Conservation (phyloP, 106 monocot species). For the Triglochin maritima region DNA sequence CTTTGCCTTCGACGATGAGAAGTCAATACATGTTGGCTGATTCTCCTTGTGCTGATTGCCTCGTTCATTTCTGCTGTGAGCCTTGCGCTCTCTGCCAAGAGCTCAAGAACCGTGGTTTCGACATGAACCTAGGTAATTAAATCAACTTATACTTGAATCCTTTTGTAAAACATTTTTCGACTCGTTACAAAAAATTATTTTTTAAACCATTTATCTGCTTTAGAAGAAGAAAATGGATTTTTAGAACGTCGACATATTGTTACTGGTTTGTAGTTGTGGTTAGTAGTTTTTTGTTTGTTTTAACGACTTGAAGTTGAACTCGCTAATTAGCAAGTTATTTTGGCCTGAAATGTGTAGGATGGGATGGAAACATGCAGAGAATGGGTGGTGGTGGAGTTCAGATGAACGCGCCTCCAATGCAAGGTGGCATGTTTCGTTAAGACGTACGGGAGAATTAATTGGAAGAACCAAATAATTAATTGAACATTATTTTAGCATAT, state of each 20-base stretch:
- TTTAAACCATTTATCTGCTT: not conserved
- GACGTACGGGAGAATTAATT: not conserved
- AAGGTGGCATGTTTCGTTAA: not conserved
- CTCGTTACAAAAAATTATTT: not conserved
- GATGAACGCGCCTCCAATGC: not conserved
- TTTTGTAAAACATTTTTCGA: not conserved
- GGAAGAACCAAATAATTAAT: too few species aligned
- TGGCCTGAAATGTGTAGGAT: not conserved
- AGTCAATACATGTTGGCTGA: slow-evolving; percentile 3
- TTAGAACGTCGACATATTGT: too few species aligned
- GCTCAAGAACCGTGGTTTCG: slow-evolving; percentile 16
- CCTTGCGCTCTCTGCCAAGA: slow-evolving; percentile 10
- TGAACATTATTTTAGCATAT: too few species aligned
- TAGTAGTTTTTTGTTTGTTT: too few species aligned
- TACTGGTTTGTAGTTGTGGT: too few species aligned
- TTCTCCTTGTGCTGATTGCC: slow-evolving; percentile 8
- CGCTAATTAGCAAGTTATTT: not conserved
- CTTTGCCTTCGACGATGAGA: too few species aligned
- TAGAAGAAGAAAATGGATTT: too few species aligned
- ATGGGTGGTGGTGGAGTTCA: not conserved
- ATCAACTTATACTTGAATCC: too few species aligned
- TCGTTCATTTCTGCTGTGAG: slow-evolving; percentile 20
- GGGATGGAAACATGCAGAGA: not conserved
- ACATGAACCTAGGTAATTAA: slow-evolving; percentile 8
- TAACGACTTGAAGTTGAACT: too few species aligned